phyloP scores from a whole-genome alignment of 2,329 filamentous ascomycete genomes.

The Colletotrichum graminicola region DNA sequence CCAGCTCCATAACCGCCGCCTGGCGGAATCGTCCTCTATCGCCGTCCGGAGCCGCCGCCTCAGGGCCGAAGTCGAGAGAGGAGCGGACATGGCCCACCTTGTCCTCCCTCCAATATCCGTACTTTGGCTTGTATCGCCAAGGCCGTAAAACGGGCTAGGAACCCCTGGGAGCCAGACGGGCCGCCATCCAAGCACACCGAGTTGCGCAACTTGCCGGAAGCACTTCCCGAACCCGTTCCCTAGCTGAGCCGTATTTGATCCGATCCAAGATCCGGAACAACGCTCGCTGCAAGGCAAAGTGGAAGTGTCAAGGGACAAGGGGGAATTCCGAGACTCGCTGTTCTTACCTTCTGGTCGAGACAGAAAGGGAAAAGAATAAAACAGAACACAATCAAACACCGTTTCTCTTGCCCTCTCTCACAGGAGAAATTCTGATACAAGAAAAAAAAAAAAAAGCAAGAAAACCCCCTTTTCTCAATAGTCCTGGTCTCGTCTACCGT shows the following conservation, averaged over 20 bases:
- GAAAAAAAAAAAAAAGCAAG: no score
- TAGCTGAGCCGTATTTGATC: no score
- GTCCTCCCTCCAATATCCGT: no score
- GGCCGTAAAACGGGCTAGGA: background rate
- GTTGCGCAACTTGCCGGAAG: background rate
- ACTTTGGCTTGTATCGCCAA: background rate
- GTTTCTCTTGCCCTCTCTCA: background rate
- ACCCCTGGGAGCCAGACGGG: background rate
- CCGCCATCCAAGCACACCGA: background rate
- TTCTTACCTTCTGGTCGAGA: background rate
- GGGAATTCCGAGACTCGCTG: background rate
- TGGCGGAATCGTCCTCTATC: constrained; percentile 11
- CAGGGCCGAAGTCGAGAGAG: constrained; percentile 22
- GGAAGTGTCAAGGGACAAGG: background rate
- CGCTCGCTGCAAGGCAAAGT: background rate
- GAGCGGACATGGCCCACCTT: constrained; percentile 7
- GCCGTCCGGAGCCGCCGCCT: constrained; percentile 21
- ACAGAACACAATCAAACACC: background rate
- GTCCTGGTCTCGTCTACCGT: background rate
- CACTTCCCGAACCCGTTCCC: background rate
- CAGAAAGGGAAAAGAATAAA: background rate
- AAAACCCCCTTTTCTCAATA: background rate
- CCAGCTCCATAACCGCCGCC: constrained; percentile 9
- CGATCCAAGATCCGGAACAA: background rate
- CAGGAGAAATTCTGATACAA: no score